Conservation (phyloP, 148 eudicot genomes). For the Camellia lanceoleosa region DNA sequence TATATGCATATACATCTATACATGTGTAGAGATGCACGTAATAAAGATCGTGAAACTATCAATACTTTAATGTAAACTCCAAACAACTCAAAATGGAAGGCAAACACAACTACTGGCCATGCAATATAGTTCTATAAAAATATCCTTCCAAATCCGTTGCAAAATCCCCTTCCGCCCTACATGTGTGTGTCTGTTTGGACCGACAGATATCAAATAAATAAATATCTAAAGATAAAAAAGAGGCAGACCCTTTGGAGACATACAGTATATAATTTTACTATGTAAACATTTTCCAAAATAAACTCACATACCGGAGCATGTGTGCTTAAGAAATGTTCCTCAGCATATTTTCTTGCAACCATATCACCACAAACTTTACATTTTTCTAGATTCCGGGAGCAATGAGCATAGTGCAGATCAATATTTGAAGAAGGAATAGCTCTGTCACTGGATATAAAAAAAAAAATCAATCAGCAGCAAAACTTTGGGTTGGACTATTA, state of each 20-base stretch:
- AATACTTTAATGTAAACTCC: neutral
- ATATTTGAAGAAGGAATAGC: slow-evolving; percentile 71
- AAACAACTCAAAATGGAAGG: neutral
- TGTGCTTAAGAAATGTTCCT: slow-evolving; percentile 71
- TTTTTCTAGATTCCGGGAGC: slow-evolving; percentile 82
- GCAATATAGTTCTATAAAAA: neutral
- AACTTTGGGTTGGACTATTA: neutral
- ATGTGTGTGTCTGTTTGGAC: neutral
- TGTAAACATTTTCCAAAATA: neutral
- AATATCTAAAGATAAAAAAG: neutral
- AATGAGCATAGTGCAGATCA: slow-evolving; percentile 80
- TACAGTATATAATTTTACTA: neutral
- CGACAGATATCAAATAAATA: neutral
- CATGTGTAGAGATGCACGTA: neutral
- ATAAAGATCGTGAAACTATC: neutral
- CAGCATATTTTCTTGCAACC: slow-evolving; percentile 70
- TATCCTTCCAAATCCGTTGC: neutral
- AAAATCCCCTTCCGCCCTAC: neutral
- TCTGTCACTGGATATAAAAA: slow-evolving; percentile 57
- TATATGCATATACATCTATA: neutral
- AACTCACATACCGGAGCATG: slow-evolving; percentile 76
- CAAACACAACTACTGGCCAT: neutral
- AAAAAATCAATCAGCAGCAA: neutral
- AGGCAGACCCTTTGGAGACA: neutral
- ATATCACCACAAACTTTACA: slow-evolving; percentile 81